Evolutionary conservation across 495 filamentous ascomycete species (phyloP), one percentile per base, ranked within the genome.

Genomic region (Hyaloscypha bicolor): DNA sequence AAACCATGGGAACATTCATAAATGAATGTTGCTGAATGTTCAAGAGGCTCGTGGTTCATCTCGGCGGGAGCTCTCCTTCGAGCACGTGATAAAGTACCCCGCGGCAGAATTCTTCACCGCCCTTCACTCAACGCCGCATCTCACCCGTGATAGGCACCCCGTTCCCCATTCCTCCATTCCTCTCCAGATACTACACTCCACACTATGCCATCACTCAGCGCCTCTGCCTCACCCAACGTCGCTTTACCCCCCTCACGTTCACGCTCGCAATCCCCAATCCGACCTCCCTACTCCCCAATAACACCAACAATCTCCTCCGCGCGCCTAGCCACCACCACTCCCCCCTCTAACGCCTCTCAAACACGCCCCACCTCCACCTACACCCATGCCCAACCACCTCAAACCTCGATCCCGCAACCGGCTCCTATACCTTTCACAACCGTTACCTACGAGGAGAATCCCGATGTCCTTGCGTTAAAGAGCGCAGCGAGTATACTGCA

Each of bases 401-500:
- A 80, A 48, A 68, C 70, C 6, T 73, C 75, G 65, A 76, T 79
- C 1, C 78, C 77, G 3, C 80, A 79, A 16, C 90, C 91, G 0
- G 4, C 9, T 14, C 42, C 4, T 16, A 14, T 48, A 4, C 76
- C 82, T 0, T 79, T 89, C 1, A 80, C 86, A 14, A 89, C 92
- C 12, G 88, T 96, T 71, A 85, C 86, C 63, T 89, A 93, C 75
- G 88, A 88, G 69, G 82, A 86, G 58, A 96, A 96, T 71, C 87
- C 92, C 5, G 93, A 97, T 79, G 92, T 88, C 2, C 88, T 96
- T 29, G 93, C 93, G 4, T 81, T 97, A 32, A 86, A 88, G 45
- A 88, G 89, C 25, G 90, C 93, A 4, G 91, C 96, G 70, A 87
- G 89, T 4, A 88, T 96, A 55, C 80, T 97, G 37, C 91, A 94